Conservation (phyloP, 1,284 basidiomycete species). For the Schizopora paradoxa region DNA sequence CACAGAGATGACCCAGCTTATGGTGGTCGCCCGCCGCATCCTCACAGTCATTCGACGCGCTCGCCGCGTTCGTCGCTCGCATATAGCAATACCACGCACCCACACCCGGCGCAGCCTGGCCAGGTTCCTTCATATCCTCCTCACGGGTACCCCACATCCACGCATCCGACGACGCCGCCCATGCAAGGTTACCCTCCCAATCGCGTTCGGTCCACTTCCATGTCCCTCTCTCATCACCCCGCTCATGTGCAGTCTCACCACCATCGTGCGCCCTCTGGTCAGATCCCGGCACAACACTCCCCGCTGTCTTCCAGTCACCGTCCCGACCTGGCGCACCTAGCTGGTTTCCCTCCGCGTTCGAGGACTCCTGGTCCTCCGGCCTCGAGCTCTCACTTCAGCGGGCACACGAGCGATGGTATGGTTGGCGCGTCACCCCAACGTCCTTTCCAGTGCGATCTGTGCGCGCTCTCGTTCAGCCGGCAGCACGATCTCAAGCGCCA, state of each 20-base stretch:
- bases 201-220: slow-evolving; percentile 5
- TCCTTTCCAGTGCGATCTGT: slow-evolving; percentile 72
- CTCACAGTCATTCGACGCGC: slow-evolving; percentile 5
- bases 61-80: too few relatives aligned
- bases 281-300: slow-evolving; percentile 1
- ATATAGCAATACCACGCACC: too few relatives aligned
- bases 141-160: slow-evolving; percentile 7
- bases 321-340: slow-evolving; percentile 1
- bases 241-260: slow-evolving; percentile 7
- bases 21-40: slow-evolving; percentile 7
- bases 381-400: slow-evolving; percentile 10
- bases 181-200: slow-evolving; percentile 9
- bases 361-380: slow-evolving; percentile 5
- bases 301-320: slow-evolving; percentile 1
- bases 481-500: slow-evolving; percentile 79
- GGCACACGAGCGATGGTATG: slow-evolving; percentile 29
- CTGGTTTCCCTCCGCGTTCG: slow-evolving; percentile 7
- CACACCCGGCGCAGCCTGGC: slow-evolving; percentile 10
- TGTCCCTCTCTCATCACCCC: slow-evolving; percentile 3
- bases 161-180: slow-evolving; percentile 12
- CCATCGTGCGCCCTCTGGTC: slow-evolving; percentile 1
- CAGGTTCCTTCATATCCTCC: slow-evolving; percentile 8
- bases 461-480: slow-evolving; percentile 75
- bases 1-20: slow-evolving; percentile 7
- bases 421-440: slow-evolving; percentile 62